phyloP scores from a whole-genome alignment of 164 flowering plant species.

The Sextonia rubra region DNA sequence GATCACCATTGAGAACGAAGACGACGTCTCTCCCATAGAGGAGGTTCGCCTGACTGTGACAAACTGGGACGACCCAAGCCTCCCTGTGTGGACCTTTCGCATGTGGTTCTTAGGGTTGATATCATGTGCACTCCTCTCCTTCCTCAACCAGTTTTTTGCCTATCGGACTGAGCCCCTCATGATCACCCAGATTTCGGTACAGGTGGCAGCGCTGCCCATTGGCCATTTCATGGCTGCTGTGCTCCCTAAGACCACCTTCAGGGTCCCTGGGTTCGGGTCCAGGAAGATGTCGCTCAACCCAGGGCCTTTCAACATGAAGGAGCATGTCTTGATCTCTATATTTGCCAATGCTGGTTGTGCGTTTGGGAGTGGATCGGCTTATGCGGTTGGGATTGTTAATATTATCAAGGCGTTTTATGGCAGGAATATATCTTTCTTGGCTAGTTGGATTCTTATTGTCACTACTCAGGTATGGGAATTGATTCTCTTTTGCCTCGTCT shows the following conservation, averaged over 20 bases:
- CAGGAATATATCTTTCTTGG: conserved; percentile 46
- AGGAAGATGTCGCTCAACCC: conserved; percentile 52
- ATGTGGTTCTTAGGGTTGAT: conserved; percentile 81
- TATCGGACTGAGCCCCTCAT: conserved; percentile 68
- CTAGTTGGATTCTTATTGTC: conserved; percentile 57
- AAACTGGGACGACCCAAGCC: conserved; percentile 74
- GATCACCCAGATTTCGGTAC: conserved; percentile 59
- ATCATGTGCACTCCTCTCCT: conserved; percentile 64
- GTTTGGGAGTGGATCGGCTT: conserved; percentile 56
- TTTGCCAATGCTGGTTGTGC: conserved; percentile 79
- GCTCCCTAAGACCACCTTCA: conserved; percentile 41
- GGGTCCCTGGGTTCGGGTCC: conserved; percentile 30
- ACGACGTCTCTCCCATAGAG: conserved; percentile 70
- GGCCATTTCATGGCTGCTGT: conserved; percentile 59
- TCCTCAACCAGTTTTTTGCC: conserved; percentile 79
- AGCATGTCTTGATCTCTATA: conserved; percentile 66
- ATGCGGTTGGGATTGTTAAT: conserved; percentile 49
- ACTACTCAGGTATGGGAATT: conserved; percentile 56
- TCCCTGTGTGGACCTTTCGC: conserved; percentile 90
- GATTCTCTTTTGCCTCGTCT: too few species aligned
- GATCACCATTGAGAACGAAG: conserved; percentile 22
- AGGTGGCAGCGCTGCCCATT: conserved; percentile 56
- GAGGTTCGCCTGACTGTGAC: conserved; percentile 76
- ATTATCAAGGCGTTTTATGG: conserved; percentile 65
- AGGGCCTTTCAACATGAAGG: conserved; percentile 78